These are phyloP conservation scores for Gracilaria caudata DNA, from an alignment of 23 red algal genomes.

Conservation along the genomic window DNA sequence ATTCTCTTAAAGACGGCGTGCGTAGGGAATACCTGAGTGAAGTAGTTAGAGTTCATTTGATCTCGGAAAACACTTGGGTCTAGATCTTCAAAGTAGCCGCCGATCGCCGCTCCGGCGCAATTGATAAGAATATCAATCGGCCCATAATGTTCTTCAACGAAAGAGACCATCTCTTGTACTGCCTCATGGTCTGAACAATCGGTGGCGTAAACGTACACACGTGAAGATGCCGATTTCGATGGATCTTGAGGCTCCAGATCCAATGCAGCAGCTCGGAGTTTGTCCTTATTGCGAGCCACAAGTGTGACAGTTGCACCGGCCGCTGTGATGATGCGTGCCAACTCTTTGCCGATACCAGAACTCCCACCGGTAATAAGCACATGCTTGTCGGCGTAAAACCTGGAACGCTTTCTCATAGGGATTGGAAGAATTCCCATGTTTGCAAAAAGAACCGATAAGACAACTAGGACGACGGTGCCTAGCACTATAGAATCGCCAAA, in stretches of 20 bases:
- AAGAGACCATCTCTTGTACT: slow-evolving; percentile 58
- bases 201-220: slow-evolving; percentile 30
- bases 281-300: slow-evolving; percentile 66
- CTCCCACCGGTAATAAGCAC: slow-evolving; percentile 72
- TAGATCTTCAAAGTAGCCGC: slow-evolving; percentile 88
- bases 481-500: neutral
- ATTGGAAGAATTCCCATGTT: slow-evolving; percentile 46
- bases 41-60: slow-evolving; percentile 83
- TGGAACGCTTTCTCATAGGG: slow-evolving; percentile 11
- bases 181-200: slow-evolving; percentile 53
- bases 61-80: slow-evolving; percentile 29
- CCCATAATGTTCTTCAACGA: slow-evolving; percentile 57
- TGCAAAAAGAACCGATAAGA: slow-evolving; percentile 15
- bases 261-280: slow-evolving; percentile 61
- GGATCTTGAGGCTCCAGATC: slow-evolving; percentile 43
- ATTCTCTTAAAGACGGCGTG: slow-evolving; percentile 78
- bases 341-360: slow-evolving; percentile 80
- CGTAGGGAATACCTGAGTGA: slow-evolving; percentile 69
- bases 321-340: slow-evolving; percentile 46
- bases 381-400: slow-evolving; percentile 65
- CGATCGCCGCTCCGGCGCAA: slow-evolving; percentile 69
- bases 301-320: slow-evolving; percentile 78
- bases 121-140: slow-evolving; percentile 82
- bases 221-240: slow-evolving; percentile 5
- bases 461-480: neutral